Base-by-base conservation (phyloP, 495 filamentous ascomycete species). In the Chaetomium fimeti region DNA sequence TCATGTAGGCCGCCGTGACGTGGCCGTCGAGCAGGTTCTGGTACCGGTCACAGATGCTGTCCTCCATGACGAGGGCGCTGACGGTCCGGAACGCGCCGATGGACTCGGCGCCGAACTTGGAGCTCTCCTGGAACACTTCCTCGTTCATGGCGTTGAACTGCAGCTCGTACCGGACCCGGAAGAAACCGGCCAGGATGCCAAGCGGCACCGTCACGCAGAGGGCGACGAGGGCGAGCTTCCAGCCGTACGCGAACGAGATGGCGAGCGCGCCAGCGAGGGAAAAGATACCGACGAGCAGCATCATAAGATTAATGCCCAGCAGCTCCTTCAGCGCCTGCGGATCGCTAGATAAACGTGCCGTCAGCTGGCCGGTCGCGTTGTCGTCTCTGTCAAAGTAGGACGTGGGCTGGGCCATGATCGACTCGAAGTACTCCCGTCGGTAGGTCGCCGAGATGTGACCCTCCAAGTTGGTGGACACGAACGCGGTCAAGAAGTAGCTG, bases 311-410 rank as follows among this genome's bases (percentile, higher is more conserved):
- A 27, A 78, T 69, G 11, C 85, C 83, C 24, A 89, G 71, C 2
- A 91, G 76, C 57, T 89, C 86, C 69, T 90, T 83, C 0, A 91
- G 69, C 15, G 84, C 78, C 40, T 81, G 84, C 5, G 88, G 85
- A 59, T 88, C 82, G 54, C 79, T 78, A 11, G 83, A 80, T 3
- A 89, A 77, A 8, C 81, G 80, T 4, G 84, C 79, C 8, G 83
- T 83, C 38, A 92, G 75, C 15, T 88, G 80, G 3, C 88, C 89
- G 7, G 82, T 77, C 0, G 87, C 80, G 65, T 90, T 88, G 53
- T 85, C 81, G 45, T 81, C 76, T 3, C 74, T 71, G 71, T 91
- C 88, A 64, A 88, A 91, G 72, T 87, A 91, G 0, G 79, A 70
- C 22, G 84, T 83, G 55, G 84, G 83, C 63, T 87, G 83, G 63